These are phyloP conservation scores for Thalassiosira pacifica DNA, from an alignment of 352 stramenopile genomes.

Conservation along the genomic window DNA sequence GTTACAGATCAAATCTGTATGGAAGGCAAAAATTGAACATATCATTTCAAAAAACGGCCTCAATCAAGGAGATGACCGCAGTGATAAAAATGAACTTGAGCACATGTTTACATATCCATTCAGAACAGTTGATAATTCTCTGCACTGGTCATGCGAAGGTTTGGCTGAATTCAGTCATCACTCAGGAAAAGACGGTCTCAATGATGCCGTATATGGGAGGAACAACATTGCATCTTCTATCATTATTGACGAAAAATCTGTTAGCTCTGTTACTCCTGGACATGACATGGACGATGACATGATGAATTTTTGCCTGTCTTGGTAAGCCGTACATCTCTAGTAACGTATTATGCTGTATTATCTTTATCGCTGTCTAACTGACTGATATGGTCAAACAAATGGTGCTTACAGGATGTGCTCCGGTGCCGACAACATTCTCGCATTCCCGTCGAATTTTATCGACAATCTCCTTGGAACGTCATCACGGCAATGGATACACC, in stretches of 20 bases:
- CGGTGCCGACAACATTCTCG: too few relatives aligned
- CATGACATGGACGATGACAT: not conserved
- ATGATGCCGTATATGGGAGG: not conserved
- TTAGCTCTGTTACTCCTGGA: not conserved
- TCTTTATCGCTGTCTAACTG: too few relatives aligned
- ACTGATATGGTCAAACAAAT: too few relatives aligned
- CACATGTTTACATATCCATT: conserved; percentile 11
- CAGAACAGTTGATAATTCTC: not conserved
- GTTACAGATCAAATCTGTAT: conserved; percentile 1
- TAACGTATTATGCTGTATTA: too few relatives aligned
- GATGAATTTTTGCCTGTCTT: not conserved
- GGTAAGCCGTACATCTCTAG: too few relatives aligned
- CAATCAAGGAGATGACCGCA: not conserved
- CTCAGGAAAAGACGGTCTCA: not conserved
- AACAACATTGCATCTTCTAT: not conserved
- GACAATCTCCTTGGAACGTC: too few relatives aligned
- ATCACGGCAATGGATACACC: too few relatives aligned
- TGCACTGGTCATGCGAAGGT: not conserved
- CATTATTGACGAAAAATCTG: not conserved
- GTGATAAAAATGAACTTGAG: not conserved
- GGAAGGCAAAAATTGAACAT: conserved; percentile 12
- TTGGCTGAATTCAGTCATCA: not conserved
- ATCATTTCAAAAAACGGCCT: not conserved
- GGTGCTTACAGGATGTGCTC: too few relatives aligned
- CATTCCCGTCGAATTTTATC: too few relatives aligned